Conservation (phyloP, 1,284 basidiomycete genomes). For the Apiotrichum sp. region DNA sequence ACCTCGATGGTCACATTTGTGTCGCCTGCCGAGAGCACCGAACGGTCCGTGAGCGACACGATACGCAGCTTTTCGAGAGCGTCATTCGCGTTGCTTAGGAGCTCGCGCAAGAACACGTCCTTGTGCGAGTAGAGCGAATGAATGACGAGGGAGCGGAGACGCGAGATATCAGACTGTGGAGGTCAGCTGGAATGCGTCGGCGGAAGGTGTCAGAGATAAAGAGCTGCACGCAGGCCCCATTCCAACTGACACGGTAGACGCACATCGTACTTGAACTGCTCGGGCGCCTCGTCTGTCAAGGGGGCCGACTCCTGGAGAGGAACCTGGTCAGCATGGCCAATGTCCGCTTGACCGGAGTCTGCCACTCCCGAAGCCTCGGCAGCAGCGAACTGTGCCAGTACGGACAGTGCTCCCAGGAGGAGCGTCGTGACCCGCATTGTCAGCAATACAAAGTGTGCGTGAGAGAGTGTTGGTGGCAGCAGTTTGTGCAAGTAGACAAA, state of each 20-base stretch:
- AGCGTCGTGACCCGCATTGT: conserved; percentile 24
- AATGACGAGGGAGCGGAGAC: conserved; percentile 84
- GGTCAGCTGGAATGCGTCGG: not conserved
- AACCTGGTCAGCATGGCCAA: too few species aligned
- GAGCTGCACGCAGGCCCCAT: not conserved
- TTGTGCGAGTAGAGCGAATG: conserved; percentile 57
- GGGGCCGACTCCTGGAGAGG: too few species aligned
- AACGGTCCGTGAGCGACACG: conserved; percentile 70
- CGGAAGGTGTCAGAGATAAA: not conserved
- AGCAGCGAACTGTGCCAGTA: conserved; percentile 52
- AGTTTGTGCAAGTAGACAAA: too few species aligned
- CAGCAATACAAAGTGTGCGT: not conserved
- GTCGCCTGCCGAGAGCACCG: conserved; percentile 56
- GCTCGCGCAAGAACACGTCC: conserved; percentile 87
- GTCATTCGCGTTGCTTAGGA: conserved; percentile 91
- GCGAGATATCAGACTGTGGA: conserved; percentile 77
- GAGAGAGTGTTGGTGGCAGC: too few species aligned
- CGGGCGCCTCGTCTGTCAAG: conserved; percentile 50
- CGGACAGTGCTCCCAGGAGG: conserved; percentile 25
- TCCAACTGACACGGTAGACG: conserved; percentile 19
- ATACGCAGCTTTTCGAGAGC: conserved; percentile 88
- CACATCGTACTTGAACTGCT: conserved; percentile 63
- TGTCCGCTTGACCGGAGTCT: too few species aligned
- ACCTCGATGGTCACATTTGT: conserved; percentile 83
- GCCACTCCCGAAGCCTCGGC: conserved; percentile 47